phyloP scores from a whole-genome alignment of 2,329 filamentous ascomycete species.

The Aspergillus sp. region DNA sequence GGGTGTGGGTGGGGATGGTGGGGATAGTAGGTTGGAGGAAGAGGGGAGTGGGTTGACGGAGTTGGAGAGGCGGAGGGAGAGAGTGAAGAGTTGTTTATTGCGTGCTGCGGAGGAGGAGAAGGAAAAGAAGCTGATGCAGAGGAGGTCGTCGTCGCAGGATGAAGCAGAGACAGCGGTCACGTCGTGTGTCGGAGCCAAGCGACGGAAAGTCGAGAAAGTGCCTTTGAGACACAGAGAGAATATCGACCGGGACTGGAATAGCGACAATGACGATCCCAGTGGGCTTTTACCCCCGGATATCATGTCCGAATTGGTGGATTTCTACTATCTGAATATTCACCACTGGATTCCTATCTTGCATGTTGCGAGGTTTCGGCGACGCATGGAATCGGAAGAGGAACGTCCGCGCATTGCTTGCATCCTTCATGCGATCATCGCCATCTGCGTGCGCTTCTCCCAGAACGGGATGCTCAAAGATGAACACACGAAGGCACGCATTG shows the following conservation, averaged over 20 bases:
- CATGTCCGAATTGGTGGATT: conserved; percentile 26
- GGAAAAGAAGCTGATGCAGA: not conserved
- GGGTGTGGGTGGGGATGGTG: not conserved
- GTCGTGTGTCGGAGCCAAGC: not conserved
- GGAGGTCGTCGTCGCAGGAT: not conserved
- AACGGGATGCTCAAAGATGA: conserved; percentile 15
- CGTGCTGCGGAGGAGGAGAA: not conserved
- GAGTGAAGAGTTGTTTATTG: conserved; percentile 1
- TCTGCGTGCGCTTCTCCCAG: conserved; percentile 23
- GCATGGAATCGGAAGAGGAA: conserved; percentile 18
- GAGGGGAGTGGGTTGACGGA: not conserved
- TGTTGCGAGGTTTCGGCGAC: conserved; percentile 27
- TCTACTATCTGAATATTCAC: conserved; percentile 32
- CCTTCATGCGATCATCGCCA: conserved; percentile 21
- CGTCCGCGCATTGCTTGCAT: conserved; percentile 22
- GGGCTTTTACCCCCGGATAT: conserved; percentile 14
- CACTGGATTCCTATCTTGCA: conserved; percentile 38
- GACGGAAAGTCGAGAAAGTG: not conserved
- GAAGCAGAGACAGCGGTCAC: not conserved
- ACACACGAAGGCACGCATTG: conserved; percentile 8
- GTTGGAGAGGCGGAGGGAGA: conserved; percentile 7
- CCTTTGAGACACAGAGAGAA: not conserved
- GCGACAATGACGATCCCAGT: not conserved
- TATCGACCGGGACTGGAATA: too few relatives aligned
- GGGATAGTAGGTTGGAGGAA: too few relatives aligned